Evolutionary conservation across 495 filamentous ascomycete genomes (phyloP).

Genomic region (Aspergillus mulundensis): DNA sequence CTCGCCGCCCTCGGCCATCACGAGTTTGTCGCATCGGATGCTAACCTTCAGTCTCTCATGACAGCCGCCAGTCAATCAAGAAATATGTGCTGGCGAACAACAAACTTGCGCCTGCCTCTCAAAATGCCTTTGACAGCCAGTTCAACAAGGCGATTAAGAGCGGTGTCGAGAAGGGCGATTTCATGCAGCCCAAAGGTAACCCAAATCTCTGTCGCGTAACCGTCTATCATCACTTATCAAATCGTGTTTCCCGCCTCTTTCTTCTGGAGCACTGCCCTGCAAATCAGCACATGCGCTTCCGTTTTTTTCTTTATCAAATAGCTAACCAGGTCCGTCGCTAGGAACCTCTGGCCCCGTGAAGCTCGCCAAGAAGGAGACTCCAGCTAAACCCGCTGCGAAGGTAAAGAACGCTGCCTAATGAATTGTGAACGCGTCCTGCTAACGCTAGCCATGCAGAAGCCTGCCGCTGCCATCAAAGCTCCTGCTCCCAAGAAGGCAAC

Average conservation of each 20-base stretch:
- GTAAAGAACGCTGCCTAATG: conserved; percentile 12
- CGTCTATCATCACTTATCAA: not conserved
- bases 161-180: conserved; percentile 86
- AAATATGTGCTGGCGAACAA: conserved; percentile 98
- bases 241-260: not conserved
- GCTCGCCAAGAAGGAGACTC: conserved; percentile 79
- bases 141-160: conserved; percentile 90
- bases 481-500: conserved; percentile 45
- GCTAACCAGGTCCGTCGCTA: conserved; percentile 45
- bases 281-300: conserved; percentile 5
- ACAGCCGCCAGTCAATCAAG: conserved; percentile 92
- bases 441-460: conserved; percentile 43
- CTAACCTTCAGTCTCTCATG: conserved; percentile 12
- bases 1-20: conserved; percentile 6
- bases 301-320: conserved; percentile 10
- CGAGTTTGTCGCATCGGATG: conserved; percentile 2
- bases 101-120: conserved; percentile 64
- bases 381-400: conserved; percentile 52
- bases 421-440: not conserved
- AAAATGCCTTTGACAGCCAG: conserved; percentile 76
- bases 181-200: conserved; percentile 94
- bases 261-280: not conserved
- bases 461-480: conserved; percentile 23
- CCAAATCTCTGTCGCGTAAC: conserved; percentile 14
- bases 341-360: conserved; percentile 93